Base-by-base conservation (phyloP, 1,284 basidiomycete species). In the Cryptococcus deneoformans region DNA sequence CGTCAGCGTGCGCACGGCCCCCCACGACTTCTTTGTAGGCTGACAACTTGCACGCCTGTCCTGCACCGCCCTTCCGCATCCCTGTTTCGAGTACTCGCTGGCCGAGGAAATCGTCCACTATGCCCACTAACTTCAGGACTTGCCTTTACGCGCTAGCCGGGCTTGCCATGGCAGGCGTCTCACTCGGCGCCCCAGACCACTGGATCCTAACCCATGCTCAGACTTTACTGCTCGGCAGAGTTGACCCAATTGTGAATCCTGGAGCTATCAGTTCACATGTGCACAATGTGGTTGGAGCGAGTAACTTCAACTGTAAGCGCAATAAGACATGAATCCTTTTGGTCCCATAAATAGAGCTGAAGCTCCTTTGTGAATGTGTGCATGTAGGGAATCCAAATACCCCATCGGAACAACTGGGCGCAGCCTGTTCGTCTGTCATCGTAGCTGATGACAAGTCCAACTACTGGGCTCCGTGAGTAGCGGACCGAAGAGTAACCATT, bases 221-320 rank as follows among this genome's bases (percentile, higher is more conserved):
- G 46, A 58, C 67, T 0, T 55, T 79, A 49, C 67, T 67, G 35
- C 59, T 72, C 12, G 63, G 69, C 1, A 66, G 78, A 12, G 61
- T 79, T 50, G 79, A 16, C 38, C 38, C 46, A 36, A 79, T 80
- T 60, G 71, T 80, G 20, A 65, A 66, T 36, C 75, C 76, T 3
- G 71, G 70, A 20, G 58, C 16, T 5, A 56, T 76, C 24, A 69
- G 71, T 3, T 57, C 58, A 1, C 80, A 81, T 58, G 66, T 72
- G 0, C 80, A 81, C 60, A 70, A 71, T 46, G 68, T 76, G 43
- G 48, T 70, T 11, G 74, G 74, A 14, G 72, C 63, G n/a, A 70
- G 67, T 42, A 67, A 65, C 53, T 71, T 74, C 48, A 63, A 59
- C 45, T 46, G 72, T 72, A 57, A 63, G 70, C 65, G 29, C 14